Base-by-base conservation (phyloP, 495 filamentous ascomycete genomes). In the Astrocystis sublimbata region DNA sequence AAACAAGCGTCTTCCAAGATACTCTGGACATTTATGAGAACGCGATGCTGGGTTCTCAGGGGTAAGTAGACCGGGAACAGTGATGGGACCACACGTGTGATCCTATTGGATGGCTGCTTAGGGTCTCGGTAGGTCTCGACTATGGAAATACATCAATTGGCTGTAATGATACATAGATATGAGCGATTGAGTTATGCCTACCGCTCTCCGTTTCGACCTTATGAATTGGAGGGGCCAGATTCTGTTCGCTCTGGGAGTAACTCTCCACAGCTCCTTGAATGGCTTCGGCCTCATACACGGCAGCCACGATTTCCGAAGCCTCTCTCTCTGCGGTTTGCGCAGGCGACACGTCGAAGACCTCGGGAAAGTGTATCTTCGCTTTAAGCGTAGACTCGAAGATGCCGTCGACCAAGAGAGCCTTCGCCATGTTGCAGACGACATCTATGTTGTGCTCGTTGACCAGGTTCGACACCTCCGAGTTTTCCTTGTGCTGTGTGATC, bases 1-100 rank as follows among this genome's bases (percentile, higher is more conserved):
- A 61, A 61, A 19, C 50, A 61, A 33, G 47, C 46, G 7, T 54
- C 50, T 54, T 61, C 58, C 21, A 61, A 42, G 26, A 52, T 41
- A 4, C 47, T 41, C 36, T 61, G 58, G 12, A 61, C 58, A 12
- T 54, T 40, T 4, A 41, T 54, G 24, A 61, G 58, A 21, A 61
- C 43, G 26, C 46, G 46, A 35, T 61, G 47, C 26, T 61, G 58
- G 15, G 58, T 54, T 31, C 46, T 53, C n/a, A 61, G 23, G 10
- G 58, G 58, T 1, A 61, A 13, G 30, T 54, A 54, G 23, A 54
- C 42, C 3, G 56, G 42, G 42, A 47, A 58, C 10, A 58, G 30
- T 2, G 56, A 58, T 17, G 41, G 42, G 19, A 58, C 41, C 3
- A 17, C 15, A 4, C 23, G 52, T 17, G 12, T 12, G 15, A 13